Conservation (phyloP, 176 grass and related monocot species). For the Aegilops sharonensis region DNA sequence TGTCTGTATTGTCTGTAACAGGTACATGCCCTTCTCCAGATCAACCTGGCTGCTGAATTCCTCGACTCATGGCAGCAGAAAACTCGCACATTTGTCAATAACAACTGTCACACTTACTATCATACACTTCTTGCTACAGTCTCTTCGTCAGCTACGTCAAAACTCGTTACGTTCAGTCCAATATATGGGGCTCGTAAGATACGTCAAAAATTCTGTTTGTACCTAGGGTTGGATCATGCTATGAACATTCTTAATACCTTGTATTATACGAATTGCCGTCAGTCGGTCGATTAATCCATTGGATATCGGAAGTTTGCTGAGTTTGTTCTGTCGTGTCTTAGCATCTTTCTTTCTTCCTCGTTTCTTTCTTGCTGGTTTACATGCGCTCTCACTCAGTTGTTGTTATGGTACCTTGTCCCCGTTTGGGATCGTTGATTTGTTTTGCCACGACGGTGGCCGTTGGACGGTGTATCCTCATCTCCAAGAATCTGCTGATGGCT, state of each 20-base stretch:
- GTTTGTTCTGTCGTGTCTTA: too few relatives aligned
- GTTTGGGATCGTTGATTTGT: too few relatives aligned
- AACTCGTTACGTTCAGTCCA: not conserved
- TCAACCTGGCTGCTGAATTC: conserved; percentile 5
- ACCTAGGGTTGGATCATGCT: not conserved
- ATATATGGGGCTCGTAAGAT: not conserved
- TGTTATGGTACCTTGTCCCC: too few relatives aligned
- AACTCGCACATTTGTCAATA: not conserved
- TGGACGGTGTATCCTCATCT: not conserved
- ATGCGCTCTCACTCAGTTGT: not conserved
- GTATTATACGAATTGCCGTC: too few relatives aligned
- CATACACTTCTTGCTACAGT: not conserved
- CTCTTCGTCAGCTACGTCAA: not conserved
- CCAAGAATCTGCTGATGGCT: too few relatives aligned
- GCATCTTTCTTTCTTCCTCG: too few relatives aligned
- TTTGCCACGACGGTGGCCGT: too few relatives aligned
- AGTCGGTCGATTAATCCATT: too few relatives aligned
- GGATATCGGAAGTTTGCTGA: too few relatives aligned
- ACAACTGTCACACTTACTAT: not conserved
- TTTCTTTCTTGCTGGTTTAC: conserved; percentile 13
- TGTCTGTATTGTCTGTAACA: conserved; percentile 1
- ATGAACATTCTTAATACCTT: too few relatives aligned
- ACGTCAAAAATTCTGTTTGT: too few relatives aligned
- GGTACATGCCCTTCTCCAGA: not conserved
- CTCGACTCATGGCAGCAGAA: not conserved